These are phyloP conservation scores for Porodaedalea pini DNA, from an alignment of 1,284 basidiomycete genomes.

Conservation along the genomic window DNA sequence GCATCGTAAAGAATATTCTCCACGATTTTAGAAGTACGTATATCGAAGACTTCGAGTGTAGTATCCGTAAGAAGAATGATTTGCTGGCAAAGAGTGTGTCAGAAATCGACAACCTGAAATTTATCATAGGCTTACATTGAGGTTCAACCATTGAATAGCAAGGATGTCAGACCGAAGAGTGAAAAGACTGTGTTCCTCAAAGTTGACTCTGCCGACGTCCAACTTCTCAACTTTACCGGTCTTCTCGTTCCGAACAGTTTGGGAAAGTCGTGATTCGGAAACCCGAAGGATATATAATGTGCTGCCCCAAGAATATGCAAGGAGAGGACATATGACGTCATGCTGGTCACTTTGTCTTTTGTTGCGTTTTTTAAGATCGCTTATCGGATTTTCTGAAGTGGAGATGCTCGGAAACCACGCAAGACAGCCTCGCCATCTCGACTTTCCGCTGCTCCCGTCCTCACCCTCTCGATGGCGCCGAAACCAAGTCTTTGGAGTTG, in stretches of 20 bases:
- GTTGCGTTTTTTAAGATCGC: slow-evolving; percentile 29
- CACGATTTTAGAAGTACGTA: slow-evolving; percentile 48
- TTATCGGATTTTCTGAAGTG: slow-evolving; percentile 23
- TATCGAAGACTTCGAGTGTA: slow-evolving; percentile 70
- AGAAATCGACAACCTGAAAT: slow-evolving; percentile 14
- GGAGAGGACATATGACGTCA: slow-evolving; percentile 48
- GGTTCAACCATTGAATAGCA: slow-evolving; percentile 72
- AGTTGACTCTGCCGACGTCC: slow-evolving; percentile 61
- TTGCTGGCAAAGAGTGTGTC: slow-evolving; percentile 45
- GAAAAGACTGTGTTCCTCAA: slow-evolving; percentile 56
- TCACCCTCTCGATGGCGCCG: slow-evolving; percentile 63
- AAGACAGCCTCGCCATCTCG: slow-evolving; percentile 56
- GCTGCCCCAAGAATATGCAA: slow-evolving; percentile 83
- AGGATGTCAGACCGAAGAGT: slow-evolving; percentile 54
- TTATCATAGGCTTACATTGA: slow-evolving; percentile 56
- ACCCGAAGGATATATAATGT: slow-evolving; percentile 63
- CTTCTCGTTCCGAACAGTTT: slow-evolving; percentile 48
- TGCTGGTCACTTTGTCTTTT: slow-evolving; percentile 25
- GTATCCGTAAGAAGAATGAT: slow-evolving; percentile 53
- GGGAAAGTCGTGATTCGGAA: slow-evolving; percentile 55
- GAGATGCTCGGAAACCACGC: slow-evolving; percentile 75
- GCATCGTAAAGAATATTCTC: slow-evolving; percentile 59
- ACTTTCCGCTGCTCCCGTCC: slow-evolving; percentile 38
- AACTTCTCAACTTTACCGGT: slow-evolving; percentile 56
- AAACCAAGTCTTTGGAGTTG: slow-evolving; percentile 91